Conservation (phyloP, 2,329 filamentous ascomycete species). For the Ophiobolus disseminans region DNA sequence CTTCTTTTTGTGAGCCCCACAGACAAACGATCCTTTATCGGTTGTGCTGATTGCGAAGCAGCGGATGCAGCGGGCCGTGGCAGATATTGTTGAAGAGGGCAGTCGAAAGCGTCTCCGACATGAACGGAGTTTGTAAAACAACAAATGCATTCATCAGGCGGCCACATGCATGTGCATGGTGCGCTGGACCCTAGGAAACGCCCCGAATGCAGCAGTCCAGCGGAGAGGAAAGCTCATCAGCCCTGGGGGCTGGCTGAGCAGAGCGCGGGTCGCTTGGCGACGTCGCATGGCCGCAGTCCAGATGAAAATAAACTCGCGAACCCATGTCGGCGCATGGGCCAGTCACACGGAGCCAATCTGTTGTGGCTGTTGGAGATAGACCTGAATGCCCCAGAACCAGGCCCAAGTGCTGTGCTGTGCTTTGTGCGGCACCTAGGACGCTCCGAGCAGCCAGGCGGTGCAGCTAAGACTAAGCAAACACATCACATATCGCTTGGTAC, state of each 20-base stretch:
- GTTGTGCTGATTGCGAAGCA: neutral
- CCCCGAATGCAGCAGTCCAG: constrained; percentile 4
- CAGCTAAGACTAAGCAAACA: constrained; percentile 13
- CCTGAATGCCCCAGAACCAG: constrained; percentile 10
- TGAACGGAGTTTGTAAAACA: neutral
- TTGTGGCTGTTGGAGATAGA: constrained; percentile 12
- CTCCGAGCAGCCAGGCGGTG: constrained; percentile 22
- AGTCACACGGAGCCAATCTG: constrained; percentile 10
- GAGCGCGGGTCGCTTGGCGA: constrained; percentile 19
- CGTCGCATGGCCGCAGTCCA: constrained; percentile 23
- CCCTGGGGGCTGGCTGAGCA: constrained; percentile 18
- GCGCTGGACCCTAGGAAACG: constrained; percentile 1
- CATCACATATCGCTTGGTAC: constrained; percentile 21
- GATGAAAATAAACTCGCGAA: constrained; percentile 23
- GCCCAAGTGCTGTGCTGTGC: constrained; percentile 6
- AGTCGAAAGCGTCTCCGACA: neutral
- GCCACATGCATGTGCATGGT: constrained; percentile 4
- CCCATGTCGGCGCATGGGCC: constrained; percentile 7
- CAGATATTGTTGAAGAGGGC: neutral
- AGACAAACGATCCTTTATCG: neutral
- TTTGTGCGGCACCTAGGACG: constrained; percentile 19
- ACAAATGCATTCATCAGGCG: neutral
- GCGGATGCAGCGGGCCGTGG: neutral
- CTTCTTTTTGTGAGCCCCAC: neutral
- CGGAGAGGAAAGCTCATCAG: constrained; percentile 11